Percentiles rank a stretch among this genome's conserved stretches.
Conservation (phyloP, 352 stramenopile species). For the Phytophthora fragariaefolia region DNA sequence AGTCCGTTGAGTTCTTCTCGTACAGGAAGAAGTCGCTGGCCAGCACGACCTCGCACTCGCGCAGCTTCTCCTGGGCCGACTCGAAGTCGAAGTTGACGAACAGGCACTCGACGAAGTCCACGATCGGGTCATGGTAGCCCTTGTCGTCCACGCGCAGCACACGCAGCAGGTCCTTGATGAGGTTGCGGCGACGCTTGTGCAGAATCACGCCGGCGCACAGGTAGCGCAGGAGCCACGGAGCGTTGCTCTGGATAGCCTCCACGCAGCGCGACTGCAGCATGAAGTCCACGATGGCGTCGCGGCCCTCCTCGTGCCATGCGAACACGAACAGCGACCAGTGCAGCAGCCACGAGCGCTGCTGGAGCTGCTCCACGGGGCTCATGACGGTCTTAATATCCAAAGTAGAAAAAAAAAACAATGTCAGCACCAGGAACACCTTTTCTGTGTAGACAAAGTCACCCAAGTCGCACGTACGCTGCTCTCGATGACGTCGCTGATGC, state of each 20-base stretch:
- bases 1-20: slow-evolving; percentile 96
- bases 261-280: slow-evolving; percentile 94
- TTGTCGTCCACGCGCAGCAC: slow-evolving; percentile 94
- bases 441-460: not conserved
- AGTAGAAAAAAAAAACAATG: too few relatives aligned
- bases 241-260: slow-evolving; percentile 99
- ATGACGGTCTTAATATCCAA: too few relatives aligned
- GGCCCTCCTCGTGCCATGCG: slow-evolving; percentile 92
- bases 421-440: slow-evolving; percentile 13
- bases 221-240: slow-evolving; percentile 97
- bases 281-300: slow-evolving; percentile 97
- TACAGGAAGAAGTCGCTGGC: slow-evolving; percentile 98
- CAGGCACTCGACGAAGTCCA: slow-evolving; percentile 97
- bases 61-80: slow-evolving; percentile 93
- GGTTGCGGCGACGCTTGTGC: slow-evolving; percentile 94
- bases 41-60: slow-evolving; percentile 96
- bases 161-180: slow-evolving; percentile 96
- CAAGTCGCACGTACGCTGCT: slow-evolving; percentile 69
- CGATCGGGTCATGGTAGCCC: slow-evolving; percentile 82
- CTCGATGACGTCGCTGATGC: slow-evolving; percentile 95
- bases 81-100: slow-evolving; percentile 99
- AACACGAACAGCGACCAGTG: slow-evolving; percentile 99
- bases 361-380: slow-evolving; percentile 93
- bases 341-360: slow-evolving; percentile 98
- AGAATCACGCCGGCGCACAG: slow-evolving; percentile 97